These are phyloP conservation scores for Pyrenophora teres DNA, from an alignment of 2,329 filamentous ascomycete species.

Conservation along the genomic window DNA sequence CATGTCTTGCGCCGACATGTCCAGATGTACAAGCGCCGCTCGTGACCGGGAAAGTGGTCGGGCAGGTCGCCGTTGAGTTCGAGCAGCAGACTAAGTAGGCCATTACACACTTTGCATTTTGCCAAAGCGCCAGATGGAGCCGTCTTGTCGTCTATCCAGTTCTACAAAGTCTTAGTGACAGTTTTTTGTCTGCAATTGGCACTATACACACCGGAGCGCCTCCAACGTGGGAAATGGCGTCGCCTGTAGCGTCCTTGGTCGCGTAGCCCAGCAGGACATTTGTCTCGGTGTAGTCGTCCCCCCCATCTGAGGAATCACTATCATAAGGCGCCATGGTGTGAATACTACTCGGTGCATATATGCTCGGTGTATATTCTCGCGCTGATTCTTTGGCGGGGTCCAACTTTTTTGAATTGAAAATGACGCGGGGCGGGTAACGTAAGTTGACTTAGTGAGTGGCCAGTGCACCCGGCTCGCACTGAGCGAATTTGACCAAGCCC, in stretches of 20 bases:
- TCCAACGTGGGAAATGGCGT: constrained; percentile 85
- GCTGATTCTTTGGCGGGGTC: constrained; percentile 10
- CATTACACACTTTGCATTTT: constrained; percentile 85
- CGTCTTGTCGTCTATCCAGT: constrained; percentile 77
- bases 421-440: constrained; percentile 15
- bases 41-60: constrained; percentile 82
- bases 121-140: constrained; percentile 77
- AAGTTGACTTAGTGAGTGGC: constrained; percentile 4
- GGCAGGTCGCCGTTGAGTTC: constrained; percentile 92
- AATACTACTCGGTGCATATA: no score
- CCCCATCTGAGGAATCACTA: constrained; percentile 77
- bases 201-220: constrained; percentile 75
- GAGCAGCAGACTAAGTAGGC: constrained; percentile 80
- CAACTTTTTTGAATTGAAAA: constrained; percentile 14
- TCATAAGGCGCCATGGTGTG: constrained; percentile 74
- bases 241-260: constrained; percentile 75
- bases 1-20: constrained; percentile 79
- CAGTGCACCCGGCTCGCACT: constrained; percentile 22
- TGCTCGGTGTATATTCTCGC: neutral
- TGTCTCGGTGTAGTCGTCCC: constrained; percentile 74
- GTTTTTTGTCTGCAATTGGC: constrained; percentile 4
- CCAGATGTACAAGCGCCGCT: constrained; percentile 86
- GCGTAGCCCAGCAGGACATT: constrained; percentile 90
- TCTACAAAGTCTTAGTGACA: constrained; percentile 50
- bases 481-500: constrained; percentile 24